Evolutionary conservation across 805 yeast genomes (phyloP), one percentile per base, ranked within the genome.

Genomic region (Candida morakotiae): DNA sequence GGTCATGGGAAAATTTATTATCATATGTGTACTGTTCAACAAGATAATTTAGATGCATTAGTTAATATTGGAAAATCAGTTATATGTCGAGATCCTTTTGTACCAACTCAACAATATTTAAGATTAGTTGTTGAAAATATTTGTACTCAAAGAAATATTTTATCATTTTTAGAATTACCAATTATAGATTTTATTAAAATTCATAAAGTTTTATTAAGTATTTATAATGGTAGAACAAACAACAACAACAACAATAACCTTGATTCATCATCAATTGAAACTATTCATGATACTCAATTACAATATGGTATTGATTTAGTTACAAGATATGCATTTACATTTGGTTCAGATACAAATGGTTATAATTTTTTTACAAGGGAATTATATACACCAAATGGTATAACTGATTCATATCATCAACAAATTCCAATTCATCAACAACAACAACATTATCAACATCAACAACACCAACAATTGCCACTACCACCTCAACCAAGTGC

Each of bases 1-100:
- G 89, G 93, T 2, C 88, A 82, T 50, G 96, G 96, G 2, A 84
- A 87, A 55, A 73, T 86, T 14, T 87, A 86, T 51, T 87, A 87
- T 51, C 95, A 87, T 55, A 81, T 83, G 75, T 85, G 93, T 32
- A 85, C 94, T 0, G 95, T 87, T 3, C 91, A 86, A 55, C 83
- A 79, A 52, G 82, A 79, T 55, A 75, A 77, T 44, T 60, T 85
- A 42, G 88, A 83, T 58, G 91, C 93, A 1, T 71, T 85, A 45
- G 87, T 81, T 37, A 82, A 83, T 48, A 73, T 85, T 15, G 93
- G 93, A 9, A 84, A 83, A 56, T 75, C 85, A 31, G 89, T 84
- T 8, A 75, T 79, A 40, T 84, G 91, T 49, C 75, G 83, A 42
- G 93, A 85, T 53, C 87, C 91, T 5, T 85, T 85, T 59, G 87